Percentiles rank a stretch among this genome's conserved stretches.
Evolutionary conservation across 345 rosid genomes (phyloP).

Genomic region (Theobroma cacao): DNA sequence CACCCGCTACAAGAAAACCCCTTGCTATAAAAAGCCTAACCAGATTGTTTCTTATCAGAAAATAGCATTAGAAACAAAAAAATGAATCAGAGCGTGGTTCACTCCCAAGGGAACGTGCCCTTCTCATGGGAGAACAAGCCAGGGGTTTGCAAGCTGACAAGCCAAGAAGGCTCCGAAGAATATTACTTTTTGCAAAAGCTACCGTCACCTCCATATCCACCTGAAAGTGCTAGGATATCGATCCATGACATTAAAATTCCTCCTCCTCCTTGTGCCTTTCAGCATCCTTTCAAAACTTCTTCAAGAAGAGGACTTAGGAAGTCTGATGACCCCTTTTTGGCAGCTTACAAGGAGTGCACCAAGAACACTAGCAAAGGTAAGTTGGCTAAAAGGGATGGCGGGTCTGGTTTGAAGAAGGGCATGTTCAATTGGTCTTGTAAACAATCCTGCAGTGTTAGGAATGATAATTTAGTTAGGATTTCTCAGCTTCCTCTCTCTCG

Average conservation of each 20-base stretch:
- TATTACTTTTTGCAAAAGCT: slow-evolving; percentile 19
- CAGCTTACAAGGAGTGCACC: slow-evolving; percentile 50
- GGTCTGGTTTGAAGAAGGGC: slow-evolving; percentile 17
- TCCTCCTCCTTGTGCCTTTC: slow-evolving; percentile 42
- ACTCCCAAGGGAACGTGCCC: slow-evolving; percentile 25
- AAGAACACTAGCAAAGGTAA: slow-evolving; percentile 17
- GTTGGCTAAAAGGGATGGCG: not conserved
- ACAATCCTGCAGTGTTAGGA: slow-evolving; percentile 36
- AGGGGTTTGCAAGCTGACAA: slow-evolving; percentile 27
- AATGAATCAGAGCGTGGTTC: slow-evolving; percentile 21
- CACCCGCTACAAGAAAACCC: not conserved
- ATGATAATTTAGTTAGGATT: slow-evolving; percentile 35
- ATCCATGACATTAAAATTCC: slow-evolving; percentile 28
- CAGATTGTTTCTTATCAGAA: not conserved
- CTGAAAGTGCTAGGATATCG: not conserved
- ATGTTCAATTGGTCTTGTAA: slow-evolving; percentile 36
- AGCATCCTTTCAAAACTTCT: slow-evolving; percentile 28
- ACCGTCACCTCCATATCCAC: slow-evolving; percentile 39
- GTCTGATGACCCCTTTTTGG: slow-evolving; percentile 45
- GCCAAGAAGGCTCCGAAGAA: not conserved
- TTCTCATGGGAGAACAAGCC: slow-evolving; percentile 32
- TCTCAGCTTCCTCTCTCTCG: slow-evolving; percentile 29
- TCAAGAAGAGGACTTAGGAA: slow-evolving; percentile 29
- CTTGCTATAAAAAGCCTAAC: slow-evolving; percentile 3
- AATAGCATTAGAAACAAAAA: not conserved